Evolutionary conservation across 2,329 filamentous ascomycete species (phyloP), one percentile per base, ranked within the genome.

Genomic region (Tolypocladium sp.): DNA sequence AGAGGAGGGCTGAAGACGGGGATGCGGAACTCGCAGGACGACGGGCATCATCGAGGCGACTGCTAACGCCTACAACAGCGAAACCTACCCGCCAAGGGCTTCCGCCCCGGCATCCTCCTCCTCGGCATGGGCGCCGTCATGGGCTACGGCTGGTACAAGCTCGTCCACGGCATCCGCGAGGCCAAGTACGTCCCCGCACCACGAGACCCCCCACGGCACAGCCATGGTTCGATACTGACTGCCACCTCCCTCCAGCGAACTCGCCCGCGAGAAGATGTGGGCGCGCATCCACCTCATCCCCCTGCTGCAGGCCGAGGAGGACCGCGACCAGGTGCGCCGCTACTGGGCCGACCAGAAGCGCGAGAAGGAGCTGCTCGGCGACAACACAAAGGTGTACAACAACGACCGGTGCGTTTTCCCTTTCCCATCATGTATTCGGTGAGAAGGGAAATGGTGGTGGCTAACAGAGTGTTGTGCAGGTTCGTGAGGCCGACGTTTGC

Each of bases 251-350:
- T 2, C 3, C 69, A 97, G 92, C 71, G 94, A 99, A 77, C 87
- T 96, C 66, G 90, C 87, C 63, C 91, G 94, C 68, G 94, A 99
- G 73, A 99, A 97, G 82, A 94, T 96, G 85, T 99, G 94, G 94
- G 86, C 91, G 62, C 89, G 94, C 72, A 96, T 99, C 77, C 86
- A 97, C 77, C 82, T 99, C 64, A 94, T 93, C 70, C 94, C 94
- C 60, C 79, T 96, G 63, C 85, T 99, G 64, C 93, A 97, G 74
- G 94, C 94, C 59, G 94, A 99, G 73, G 92, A 96, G 76, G 94
- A 99, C 79, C 88, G 94, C 62, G 94, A 99, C 77, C 88, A 93
- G 73, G 92, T 96, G 63, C 85, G 94, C 66, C 83, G 93, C 71
- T 84, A 93, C 75, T 83, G 88, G 65, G 94, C 94, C 60, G 91